phyloP scores from a whole-genome alignment of 257 asterid genomes.

The Solanum arcanum region DNA sequence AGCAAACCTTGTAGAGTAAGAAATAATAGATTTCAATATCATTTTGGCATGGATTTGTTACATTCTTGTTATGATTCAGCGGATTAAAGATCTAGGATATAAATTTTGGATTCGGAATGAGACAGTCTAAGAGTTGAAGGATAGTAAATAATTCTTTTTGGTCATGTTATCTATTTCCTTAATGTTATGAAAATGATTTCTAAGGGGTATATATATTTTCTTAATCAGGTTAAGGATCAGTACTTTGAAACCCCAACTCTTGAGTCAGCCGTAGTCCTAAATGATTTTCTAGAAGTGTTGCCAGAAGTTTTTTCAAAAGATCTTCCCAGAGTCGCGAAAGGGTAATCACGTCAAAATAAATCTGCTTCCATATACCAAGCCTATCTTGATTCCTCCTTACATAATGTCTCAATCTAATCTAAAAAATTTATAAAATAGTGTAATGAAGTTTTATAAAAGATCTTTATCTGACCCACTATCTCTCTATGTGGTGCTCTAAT shows the following conservation, averaged over 20 bases:
- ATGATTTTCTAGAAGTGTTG: no score
- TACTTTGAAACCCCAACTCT: no score
- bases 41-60: no score
- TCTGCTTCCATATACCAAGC: neutral
- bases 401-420: no score
- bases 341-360: neutral
- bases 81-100: neutral
- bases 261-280: no score
- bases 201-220: neutral
- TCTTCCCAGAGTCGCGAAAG: no score
- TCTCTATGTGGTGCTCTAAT: neutral
- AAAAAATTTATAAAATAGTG: no score
- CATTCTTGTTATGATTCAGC: neutral
- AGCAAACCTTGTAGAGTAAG: neutral
- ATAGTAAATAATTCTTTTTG: no score
- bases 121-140: neutral
- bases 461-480: neutral
- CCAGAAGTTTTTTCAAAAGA: no score
- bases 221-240: neutral
- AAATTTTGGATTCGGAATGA: neutral
- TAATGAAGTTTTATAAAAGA: no score
- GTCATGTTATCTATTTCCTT: no score
- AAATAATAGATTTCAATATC: no score
- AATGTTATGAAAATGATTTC: neutral
- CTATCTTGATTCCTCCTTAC: neutral